Base-by-base conservation (phyloP, 148 eudicot species). In the Tetragonia tetragonoides region DNA sequence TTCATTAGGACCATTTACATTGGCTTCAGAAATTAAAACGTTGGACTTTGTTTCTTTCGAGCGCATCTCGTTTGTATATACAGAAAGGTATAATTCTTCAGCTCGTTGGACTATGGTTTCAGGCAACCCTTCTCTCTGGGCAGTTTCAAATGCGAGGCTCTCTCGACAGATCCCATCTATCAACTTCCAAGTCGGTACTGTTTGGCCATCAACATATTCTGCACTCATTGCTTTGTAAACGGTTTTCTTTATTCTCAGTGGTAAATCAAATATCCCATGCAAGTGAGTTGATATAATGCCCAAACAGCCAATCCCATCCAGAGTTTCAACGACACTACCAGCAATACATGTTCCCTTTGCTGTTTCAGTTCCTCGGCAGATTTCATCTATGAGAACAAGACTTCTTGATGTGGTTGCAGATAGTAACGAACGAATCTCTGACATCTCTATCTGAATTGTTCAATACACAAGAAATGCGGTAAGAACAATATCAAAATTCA, bases 101-200 rank as follows among this genome's bases (percentile, higher is more conserved):
- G 99, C 99, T 81, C 99, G 87, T 81, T 76, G 84, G 67, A 95
- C 88, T 72, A 95, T 54, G 42, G 82, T 68, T 72, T 83, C 90
- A 39, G 94, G 94, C 77, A 95, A 85, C 46, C 99, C 99, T 90
- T 95, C 99, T 77, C 79, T 88, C 66, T 83, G 83, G 73, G 99
- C 99, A 67, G 99, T 93, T 86, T 95, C 94, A 79, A 95, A 95
- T 47, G 99, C 99, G 69, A 95, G 99, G 82, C 99, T 95, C 76
- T 95, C 97, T 88, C 83, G 90, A 87, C 97, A 95, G 66, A 93
- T 83, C 62, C 99, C 99, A 83, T 95, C 99, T 5, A 87, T 86
- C 79, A 95, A 85, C 83, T 91, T 90, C 97, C 99, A 95, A 68
- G 97, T 95, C 28, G 99, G 97, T 72, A 85, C 83, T 46, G 91